Conservation (phyloP, 345 rosid genomes). For the Moringa oleifera region DNA sequence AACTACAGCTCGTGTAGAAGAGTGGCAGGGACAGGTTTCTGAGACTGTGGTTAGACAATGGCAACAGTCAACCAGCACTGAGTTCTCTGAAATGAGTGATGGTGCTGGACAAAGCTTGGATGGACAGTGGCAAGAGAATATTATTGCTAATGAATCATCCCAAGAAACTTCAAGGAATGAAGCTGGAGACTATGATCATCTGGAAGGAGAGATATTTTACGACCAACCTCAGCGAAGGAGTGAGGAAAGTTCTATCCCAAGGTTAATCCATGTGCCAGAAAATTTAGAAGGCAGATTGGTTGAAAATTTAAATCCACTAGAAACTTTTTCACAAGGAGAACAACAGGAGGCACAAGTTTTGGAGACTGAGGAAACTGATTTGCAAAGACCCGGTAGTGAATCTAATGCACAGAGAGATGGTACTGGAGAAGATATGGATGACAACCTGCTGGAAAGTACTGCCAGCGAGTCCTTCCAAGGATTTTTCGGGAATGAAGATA, state of each 20-base stretch:
- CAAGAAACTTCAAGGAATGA: constrained; percentile 24
- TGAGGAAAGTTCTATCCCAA: constrained; percentile 22
- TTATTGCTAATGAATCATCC: constrained; percentile 23
- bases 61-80: constrained; percentile 24
- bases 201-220: constrained; percentile 22
- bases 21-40: constrained; percentile 38
- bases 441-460: constrained; percentile 30
- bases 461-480: constrained; percentile 32
- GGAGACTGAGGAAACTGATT: constrained; percentile 37
- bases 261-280: constrained; percentile 17
- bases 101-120: constrained; percentile 26
- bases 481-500: constrained; percentile 32
- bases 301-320: constrained; percentile 26
- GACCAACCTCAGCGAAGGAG: constrained; percentile 25
- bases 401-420: constrained; percentile 35
- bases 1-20: constrained; percentile 35
- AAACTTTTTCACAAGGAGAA: constrained; percentile 31
- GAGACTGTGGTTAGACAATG: constrained; percentile 33
- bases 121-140: constrained; percentile 23
- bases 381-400: constrained; percentile 34
- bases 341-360: constrained; percentile 29
- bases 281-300: constrained; percentile 26
- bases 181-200: constrained; percentile 15
- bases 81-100: constrained; percentile 30
- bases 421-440: constrained; percentile 31